These are phyloP conservation scores for Candida buenavistaensis DNA, from an alignment of 1,139 yeast genomes.

Conservation along the genomic window DNA sequence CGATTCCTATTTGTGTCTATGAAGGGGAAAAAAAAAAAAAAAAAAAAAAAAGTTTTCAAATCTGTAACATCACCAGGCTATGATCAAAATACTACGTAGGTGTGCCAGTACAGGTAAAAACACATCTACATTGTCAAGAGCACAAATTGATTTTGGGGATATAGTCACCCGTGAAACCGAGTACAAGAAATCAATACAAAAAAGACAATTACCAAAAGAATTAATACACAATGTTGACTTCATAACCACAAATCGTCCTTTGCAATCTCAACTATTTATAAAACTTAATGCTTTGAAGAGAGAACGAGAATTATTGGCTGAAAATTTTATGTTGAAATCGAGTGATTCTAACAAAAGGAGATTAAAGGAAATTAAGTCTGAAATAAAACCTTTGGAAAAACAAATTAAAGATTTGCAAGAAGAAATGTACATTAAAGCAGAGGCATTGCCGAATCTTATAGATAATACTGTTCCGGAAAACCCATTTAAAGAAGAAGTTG, in stretches of 20 bases:
- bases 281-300: slow-evolving; percentile 29
- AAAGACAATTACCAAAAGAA: slow-evolving; percentile 40
- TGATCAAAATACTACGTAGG: slow-evolving; percentile 8
- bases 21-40: too few species aligned
- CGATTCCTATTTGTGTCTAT: background rate
- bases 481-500: slow-evolving; percentile 24
- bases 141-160: slow-evolving; percentile 43
- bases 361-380: slow-evolving; percentile 36
- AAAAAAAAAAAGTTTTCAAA: slow-evolving; percentile 1
- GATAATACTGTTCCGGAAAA: too few species aligned
- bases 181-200: slow-evolving; percentile 46
- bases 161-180: slow-evolving; percentile 38
- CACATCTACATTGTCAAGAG: slow-evolving; percentile 15
- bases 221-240: slow-evolving; percentile 31
- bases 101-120: slow-evolving; percentile 12
- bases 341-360: slow-evolving; percentile 17
- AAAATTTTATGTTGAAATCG: slow-evolving; percentile 18
- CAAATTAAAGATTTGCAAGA: slow-evolving; percentile 25
- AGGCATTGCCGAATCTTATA: slow-evolving; percentile 48
- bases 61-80: background rate
- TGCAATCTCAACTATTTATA: slow-evolving; percentile 22
- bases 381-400: slow-evolving; percentile 35
- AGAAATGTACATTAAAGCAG: slow-evolving; percentile 39
- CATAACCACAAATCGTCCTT: slow-evolving; percentile 26
- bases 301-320: slow-evolving; percentile 30